Evolutionary conservation across 805 yeast species (phyloP).

Genomic region (Wickerhamomyces tratensis): DNA sequence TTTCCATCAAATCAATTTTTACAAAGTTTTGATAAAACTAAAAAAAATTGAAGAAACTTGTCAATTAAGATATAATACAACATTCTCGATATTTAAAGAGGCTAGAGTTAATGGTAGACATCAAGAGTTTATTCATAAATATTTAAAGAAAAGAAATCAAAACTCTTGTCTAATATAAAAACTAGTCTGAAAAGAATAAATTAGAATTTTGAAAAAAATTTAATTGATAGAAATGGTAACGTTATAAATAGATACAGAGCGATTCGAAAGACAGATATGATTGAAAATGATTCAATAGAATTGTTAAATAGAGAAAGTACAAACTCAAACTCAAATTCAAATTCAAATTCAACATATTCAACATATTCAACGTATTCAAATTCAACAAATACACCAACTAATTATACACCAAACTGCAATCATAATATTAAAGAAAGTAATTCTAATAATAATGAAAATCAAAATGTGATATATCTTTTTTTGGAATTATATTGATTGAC

Average conservation of each 20-base stretch:
- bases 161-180: constrained; percentile 21
- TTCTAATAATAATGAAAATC: too few species aligned
- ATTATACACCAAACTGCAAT: too few species aligned
- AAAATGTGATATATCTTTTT: too few species aligned
- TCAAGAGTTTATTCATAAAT: constrained; percentile 61
- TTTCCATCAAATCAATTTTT: constrained; percentile 93
- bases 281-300: not conserved
- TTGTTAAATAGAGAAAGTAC: not conserved
- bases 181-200: constrained; percentile 68
- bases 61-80: constrained; percentile 60
- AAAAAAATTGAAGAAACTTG: constrained; percentile 72
- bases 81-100: constrained; percentile 76
- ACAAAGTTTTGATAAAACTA: constrained; percentile 63
- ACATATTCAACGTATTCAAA: too few species aligned
- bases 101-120: constrained; percentile 70
- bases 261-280: constrained; percentile 26
- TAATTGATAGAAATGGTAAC: constrained; percentile 46
- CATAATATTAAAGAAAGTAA: too few species aligned
- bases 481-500: too few species aligned
- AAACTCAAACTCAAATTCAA: too few species aligned
- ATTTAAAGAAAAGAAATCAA: constrained; percentile 44
- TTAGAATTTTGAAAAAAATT: constrained; percentile 77
- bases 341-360: too few species aligned
- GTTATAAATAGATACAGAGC: constrained; percentile 50
- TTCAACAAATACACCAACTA: too few species aligned